These are phyloP conservation scores for Saccharomycopsis sp. DNA, from an alignment of 805 yeast species.

Conservation along the genomic window DNA sequence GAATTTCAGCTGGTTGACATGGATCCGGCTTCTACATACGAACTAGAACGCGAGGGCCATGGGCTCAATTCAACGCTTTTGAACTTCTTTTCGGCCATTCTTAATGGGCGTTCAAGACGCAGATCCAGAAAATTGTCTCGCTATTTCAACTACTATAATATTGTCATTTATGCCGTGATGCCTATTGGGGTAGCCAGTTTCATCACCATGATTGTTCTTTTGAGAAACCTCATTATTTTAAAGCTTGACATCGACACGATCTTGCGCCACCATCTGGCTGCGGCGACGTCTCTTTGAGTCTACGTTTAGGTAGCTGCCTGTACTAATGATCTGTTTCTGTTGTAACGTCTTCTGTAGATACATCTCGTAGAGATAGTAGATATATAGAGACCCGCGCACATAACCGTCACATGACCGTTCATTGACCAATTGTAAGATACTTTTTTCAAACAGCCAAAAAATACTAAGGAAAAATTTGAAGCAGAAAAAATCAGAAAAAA, in stretches of 20 bases:
- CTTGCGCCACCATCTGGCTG: neutral
- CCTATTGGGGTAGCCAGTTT: constrained; percentile 95
- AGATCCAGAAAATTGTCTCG: constrained; percentile 35
- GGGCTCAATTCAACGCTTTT: neutral
- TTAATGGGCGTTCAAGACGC: constrained; percentile 11
- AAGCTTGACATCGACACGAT: constrained; percentile 48
- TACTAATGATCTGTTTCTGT: no score
- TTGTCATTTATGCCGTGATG: constrained; percentile 95
- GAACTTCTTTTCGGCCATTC: constrained; percentile 8
- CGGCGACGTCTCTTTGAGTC: no score
- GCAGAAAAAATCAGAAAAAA: neutral
- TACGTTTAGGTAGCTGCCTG: no score
- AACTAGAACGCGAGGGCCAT: neutral
- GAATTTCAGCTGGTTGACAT: neutral
- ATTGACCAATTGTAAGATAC: constrained; percentile 1
- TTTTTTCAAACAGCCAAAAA: neutral
- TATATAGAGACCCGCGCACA: neutral
- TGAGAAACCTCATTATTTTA: constrained; percentile 68
- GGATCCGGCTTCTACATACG: neutral
- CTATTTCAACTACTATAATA: constrained; percentile 78
- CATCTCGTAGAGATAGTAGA: no score
- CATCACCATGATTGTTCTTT: constrained; percentile 78
- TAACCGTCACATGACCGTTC: neutral
- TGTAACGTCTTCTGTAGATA: no score
- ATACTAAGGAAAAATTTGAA: neutral